These are phyloP conservation scores for Aphanomyces stellatus DNA, from an alignment of 352 stramenopile genomes.

Conservation along the genomic window DNA sequence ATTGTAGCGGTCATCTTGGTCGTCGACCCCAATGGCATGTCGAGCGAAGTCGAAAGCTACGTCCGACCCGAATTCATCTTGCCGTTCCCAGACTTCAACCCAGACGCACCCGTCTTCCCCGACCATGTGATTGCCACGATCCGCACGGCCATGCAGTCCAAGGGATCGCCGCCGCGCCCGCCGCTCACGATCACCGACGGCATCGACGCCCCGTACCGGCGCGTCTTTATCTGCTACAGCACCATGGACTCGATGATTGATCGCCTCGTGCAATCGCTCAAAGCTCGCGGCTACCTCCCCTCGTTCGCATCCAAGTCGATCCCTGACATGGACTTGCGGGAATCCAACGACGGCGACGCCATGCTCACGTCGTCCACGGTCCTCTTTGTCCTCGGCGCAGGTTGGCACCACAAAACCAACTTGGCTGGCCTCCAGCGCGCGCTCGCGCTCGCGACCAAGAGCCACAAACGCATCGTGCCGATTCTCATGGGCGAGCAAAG, in stretches of 20 bases:
- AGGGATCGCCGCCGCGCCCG: slow-evolving; percentile 12
- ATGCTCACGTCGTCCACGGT: background rate
- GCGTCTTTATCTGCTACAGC: slow-evolving; percentile 9
- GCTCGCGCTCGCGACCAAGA: slow-evolving; percentile 28
- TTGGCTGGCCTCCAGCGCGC: slow-evolving; percentile 30
- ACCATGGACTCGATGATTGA: background rate
- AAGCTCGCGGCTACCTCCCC: background rate
- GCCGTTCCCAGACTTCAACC: background rate
- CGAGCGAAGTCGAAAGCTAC: slow-evolving; percentile 14
- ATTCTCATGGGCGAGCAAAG: slow-evolving; percentile 51
- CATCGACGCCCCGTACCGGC: background rate
- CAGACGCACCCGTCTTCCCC: background rate
- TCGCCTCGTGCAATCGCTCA: background rate
- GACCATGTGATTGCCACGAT: slow-evolving; percentile 35
- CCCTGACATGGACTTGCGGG: slow-evolving; percentile 15
- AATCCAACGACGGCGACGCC: slow-evolving; percentile 16
- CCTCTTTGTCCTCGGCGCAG: background rate
- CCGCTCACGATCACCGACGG: background rate
- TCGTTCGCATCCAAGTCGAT: background rate
- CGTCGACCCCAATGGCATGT: slow-evolving; percentile 18
- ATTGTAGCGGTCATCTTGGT: background rate
- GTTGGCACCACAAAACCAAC: slow-evolving; percentile 3
- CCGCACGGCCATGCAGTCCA: slow-evolving; percentile 29
- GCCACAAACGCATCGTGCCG: slow-evolving; percentile 35
- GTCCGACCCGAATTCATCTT: slow-evolving; percentile 1